Evolutionary conservation across 257 asterid genomes (phyloP).

Genomic region (Scutellaria baicalensis): DNA sequence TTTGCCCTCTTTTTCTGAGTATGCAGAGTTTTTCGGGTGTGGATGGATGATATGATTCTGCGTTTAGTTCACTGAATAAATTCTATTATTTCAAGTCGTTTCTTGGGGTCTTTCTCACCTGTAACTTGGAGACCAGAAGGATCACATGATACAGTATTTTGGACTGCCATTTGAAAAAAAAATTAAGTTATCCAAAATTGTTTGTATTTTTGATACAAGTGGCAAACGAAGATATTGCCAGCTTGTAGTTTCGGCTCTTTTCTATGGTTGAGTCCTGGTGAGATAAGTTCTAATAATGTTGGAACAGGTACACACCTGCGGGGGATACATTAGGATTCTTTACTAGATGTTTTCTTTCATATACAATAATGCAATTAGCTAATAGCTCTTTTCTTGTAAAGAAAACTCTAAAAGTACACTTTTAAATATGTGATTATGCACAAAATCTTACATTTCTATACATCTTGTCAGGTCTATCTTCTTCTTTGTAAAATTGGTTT

Average conservation of each 20-base stretch:
- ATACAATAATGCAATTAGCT: background rate
- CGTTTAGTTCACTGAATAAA: background rate
- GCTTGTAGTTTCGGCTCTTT: background rate
- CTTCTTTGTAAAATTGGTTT: too few relatives aligned
- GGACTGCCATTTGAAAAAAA: too few relatives aligned
- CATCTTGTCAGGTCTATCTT: too few relatives aligned
- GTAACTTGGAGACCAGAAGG: too few relatives aligned
- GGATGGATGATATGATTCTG: background rate
- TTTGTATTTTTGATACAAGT: background rate
- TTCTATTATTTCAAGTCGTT: background rate
- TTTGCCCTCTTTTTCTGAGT: background rate
- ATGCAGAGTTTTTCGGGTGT: background rate
- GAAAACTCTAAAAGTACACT: too few relatives aligned
- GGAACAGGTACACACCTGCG: background rate
- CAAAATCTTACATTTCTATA: background rate
- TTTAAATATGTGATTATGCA: background rate
- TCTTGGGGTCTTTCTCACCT: background rate
- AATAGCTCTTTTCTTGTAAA: background rate
- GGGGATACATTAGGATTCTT: background rate
- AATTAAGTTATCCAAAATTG: background rate
- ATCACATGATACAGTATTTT: background rate
- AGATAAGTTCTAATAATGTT: background rate
- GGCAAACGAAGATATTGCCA: background rate
- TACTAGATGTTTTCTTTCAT: background rate
- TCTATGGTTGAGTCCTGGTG: background rate